These are phyloP conservation scores for Leccinellum rugosiceps DNA, from an alignment of 768 basidiomycete species.

Conservation along the genomic window DNA sequence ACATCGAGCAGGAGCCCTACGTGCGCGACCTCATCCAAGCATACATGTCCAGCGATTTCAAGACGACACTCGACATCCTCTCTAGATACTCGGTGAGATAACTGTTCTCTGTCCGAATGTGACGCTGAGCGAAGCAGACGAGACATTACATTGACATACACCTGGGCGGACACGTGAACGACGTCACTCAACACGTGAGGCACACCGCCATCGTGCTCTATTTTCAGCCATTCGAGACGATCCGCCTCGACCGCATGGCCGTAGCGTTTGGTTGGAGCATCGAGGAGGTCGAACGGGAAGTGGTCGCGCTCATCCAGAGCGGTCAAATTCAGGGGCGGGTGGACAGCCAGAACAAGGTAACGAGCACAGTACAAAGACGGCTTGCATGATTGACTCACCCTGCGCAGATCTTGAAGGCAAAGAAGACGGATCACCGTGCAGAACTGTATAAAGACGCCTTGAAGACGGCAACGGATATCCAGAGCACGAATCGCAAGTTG, in stretches of 20 bases:
- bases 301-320: constrained; percentile 73
- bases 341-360: constrained; percentile 86
- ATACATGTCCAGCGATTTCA: constrained; percentile 87
- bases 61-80: constrained; percentile 72
- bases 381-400: not conserved
- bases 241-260: constrained; percentile 82
- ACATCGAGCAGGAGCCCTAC: constrained; percentile 85
- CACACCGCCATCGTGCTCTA: constrained; percentile 81
- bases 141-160: constrained; percentile 79
- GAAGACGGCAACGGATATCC: constrained; percentile 67
- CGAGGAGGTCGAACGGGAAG: constrained; percentile 65
- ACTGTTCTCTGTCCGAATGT: not conserved
- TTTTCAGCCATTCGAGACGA: constrained; percentile 86
- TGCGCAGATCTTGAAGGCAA: constrained; percentile 70
- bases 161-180: constrained; percentile 61
- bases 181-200: constrained; percentile 66
- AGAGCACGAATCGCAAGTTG: constrained; percentile 70
- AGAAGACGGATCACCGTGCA: constrained; percentile 73
- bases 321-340: constrained; percentile 80
- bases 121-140: constrained; percentile 44
- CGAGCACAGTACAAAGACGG: not conserved
- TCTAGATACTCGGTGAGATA: constrained; percentile 61
- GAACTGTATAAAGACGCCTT: constrained; percentile 76
- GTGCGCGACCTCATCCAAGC: constrained; percentile 81
- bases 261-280: constrained; percentile 80